Evolutionary conservation across 805 yeast genomes (phyloP), one percentile per base, ranked within the genome.

Genomic region (Metahyphopichia silvanorum): DNA sequence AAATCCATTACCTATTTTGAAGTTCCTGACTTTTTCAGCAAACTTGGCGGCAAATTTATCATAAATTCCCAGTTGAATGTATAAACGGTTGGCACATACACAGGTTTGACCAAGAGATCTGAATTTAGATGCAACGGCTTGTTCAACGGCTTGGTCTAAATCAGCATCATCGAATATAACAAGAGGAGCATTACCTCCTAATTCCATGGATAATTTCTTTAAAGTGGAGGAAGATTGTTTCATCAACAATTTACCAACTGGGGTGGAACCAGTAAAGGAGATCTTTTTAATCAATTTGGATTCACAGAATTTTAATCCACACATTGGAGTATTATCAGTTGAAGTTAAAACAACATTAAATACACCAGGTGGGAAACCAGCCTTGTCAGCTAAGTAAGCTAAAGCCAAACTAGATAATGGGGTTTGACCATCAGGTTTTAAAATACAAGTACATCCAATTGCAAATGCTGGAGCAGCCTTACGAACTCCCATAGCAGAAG

Each of bases 171-270:
- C 79, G 54, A 83, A 83, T 3, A 83, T 79, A 35, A 83, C 72
- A 44, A 82, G 76, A 4, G 93, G 89, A 12, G 91, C 87, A 55
- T 84, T 84, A 19, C 93, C 93, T 21, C 93, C 91, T 26, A 83
- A 69, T 57, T 83, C 91, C 51, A 84, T 66, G 3, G 86, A 76
- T 31, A 80, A 60, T 53, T 82, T 84, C 65, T 84, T 83, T 47
- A 84, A 64, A 1, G 85, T 72, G 12, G 76, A 65, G 4, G 77
- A 51, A 5, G 82, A 69, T 52, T 80, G 86, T 31, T 58, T 52
- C 80, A 79, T 77, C 34, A 83, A 67, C 19, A 79, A 49, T 53
- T 77, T 79, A 21, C 93, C 93, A 6, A 83, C 82, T 6, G 69
- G 69, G 3, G 93, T 83, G 19, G 88, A 81, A 7, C 93, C 93